These are phyloP conservation scores for Coemansia sp. DNA, from an alignment of 192 early-diverging fungal species.

Conservation along the genomic window DNA sequence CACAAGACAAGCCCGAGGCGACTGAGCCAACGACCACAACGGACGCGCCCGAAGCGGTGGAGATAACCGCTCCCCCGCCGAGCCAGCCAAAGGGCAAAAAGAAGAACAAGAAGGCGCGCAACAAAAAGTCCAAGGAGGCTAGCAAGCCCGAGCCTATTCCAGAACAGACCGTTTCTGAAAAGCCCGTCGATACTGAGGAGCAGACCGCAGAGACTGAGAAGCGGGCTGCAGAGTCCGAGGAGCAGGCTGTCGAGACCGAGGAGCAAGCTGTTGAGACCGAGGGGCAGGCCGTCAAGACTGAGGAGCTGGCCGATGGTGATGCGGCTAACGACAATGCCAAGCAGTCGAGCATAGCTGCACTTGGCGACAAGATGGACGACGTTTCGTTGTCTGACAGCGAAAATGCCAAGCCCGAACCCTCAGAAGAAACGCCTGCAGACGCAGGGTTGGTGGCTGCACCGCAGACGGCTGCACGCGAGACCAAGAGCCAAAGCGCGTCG, in stretches of 20 bases:
- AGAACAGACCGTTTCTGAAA: not conserved
- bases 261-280: not conserved
- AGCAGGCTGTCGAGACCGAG: conserved; percentile 1
- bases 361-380: conserved; percentile 51
- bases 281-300: conserved; percentile 1
- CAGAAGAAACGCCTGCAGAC: no score
- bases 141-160: not conserved
- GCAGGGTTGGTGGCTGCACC: conserved; percentile 22
- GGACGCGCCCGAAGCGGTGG: not conserved
- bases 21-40: not conserved
- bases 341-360: conserved; percentile 22
- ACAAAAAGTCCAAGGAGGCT: conserved; percentile 29
- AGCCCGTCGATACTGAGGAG: not conserved
- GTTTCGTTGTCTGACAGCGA: conserved; percentile 42
- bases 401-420: not conserved
- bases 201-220: not conserved
- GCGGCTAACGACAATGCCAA: no score
- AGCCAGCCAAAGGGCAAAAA: conserved; percentile 31
- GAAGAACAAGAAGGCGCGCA: conserved; percentile 43
- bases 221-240: not conserved
- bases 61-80: conserved; percentile 13
- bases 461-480: conserved; percentile 20
- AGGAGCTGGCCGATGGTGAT: no score
- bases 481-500: not conserved
- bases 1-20: not conserved